Evolutionary conservation across 2,329 filamentous ascomycete genomes (phyloP).

Genomic region (Xylariales sp.): DNA sequence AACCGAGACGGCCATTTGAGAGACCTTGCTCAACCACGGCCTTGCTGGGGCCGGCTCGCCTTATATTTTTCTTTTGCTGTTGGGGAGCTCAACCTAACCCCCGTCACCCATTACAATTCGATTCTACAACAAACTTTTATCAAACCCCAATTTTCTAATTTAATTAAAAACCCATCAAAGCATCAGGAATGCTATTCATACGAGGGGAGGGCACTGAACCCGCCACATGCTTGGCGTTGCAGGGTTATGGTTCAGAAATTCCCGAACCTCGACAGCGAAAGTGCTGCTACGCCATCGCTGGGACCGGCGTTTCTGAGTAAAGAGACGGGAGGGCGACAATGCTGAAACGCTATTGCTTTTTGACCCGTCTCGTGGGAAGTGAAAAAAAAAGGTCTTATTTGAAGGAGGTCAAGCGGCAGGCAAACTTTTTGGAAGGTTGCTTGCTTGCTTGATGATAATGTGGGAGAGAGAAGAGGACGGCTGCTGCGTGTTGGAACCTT

Average conservation of each 20-base stretch:
- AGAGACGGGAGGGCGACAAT: constrained; percentile 27
- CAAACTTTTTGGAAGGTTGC: too few species aligned
- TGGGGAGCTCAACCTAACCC: constrained; percentile 5
- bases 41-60: neutral
- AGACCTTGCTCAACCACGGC: constrained; percentile 25
- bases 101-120: constrained; percentile 8
- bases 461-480: too few species aligned
- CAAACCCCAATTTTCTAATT: too few species aligned
- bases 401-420: too few species aligned
- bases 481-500: too few species aligned
- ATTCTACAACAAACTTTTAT: constrained; percentile 10
- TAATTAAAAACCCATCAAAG: too few species aligned
- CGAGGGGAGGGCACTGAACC: constrained; percentile 12
- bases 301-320: constrained; percentile 19
- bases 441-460: too few species aligned
- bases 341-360: constrained; percentile 33
- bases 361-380: constrained; percentile 12
- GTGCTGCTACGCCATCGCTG: constrained; percentile 34
- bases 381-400: too few species aligned
- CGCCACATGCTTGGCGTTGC: neutral
- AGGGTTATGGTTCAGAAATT: neutral
- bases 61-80: neutral
- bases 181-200: constrained; percentile 22
- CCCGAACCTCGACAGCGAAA: constrained; percentile 26
- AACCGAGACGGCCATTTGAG: neutral